These are phyloP conservation scores for Fusarium duplospermum DNA, from an alignment of 2,329 filamentous ascomycete species.

Conservation along the genomic window DNA sequence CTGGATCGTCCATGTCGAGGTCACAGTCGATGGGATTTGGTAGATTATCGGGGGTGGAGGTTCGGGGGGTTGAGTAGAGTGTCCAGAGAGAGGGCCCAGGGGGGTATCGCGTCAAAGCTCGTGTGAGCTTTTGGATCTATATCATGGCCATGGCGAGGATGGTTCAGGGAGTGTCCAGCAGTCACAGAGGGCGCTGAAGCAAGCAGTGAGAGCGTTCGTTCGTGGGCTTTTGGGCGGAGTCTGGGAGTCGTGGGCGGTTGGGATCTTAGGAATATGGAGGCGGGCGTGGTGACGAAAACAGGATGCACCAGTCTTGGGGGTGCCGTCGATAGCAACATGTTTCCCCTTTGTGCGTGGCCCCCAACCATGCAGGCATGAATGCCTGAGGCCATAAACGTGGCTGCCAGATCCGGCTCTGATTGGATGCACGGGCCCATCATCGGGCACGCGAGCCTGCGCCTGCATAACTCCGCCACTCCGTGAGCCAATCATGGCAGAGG, in stretches of 20 bases:
- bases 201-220: conserved; percentile 19
- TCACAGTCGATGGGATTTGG: conserved; percentile 58
- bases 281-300: conserved; percentile 43
- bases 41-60: conserved; percentile 24
- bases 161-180: conserved; percentile 31
- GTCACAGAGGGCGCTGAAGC: conserved; percentile 38
- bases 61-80: conserved; percentile 23
- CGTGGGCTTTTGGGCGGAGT: conserved; percentile 24
- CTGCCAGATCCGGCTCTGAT: conserved; percentile 15
- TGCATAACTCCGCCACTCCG: conserved; percentile 30
- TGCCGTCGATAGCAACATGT: conserved; percentile 40
- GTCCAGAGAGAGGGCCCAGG: conserved; percentile 39
- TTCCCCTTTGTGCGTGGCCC: conserved; percentile 29
- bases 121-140: conserved; percentile 42
- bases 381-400: conserved; percentile 38
- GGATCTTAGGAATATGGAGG: conserved; percentile 32
- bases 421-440: conserved; percentile 21
- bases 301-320: conserved; percentile 40
- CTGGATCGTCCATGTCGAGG: conserved; percentile 65
- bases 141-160: conserved; percentile 42
- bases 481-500: conserved; percentile 28
- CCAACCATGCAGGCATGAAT: conserved; percentile 29
- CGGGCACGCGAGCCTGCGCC: conserved; percentile 37
- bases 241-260: conserved; percentile 27
- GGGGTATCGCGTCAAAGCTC: conserved; percentile 40